These are phyloP conservation scores for Beauveria medogensis DNA, from an alignment of 2,329 filamentous ascomycete genomes.

Conservation along the genomic window DNA sequence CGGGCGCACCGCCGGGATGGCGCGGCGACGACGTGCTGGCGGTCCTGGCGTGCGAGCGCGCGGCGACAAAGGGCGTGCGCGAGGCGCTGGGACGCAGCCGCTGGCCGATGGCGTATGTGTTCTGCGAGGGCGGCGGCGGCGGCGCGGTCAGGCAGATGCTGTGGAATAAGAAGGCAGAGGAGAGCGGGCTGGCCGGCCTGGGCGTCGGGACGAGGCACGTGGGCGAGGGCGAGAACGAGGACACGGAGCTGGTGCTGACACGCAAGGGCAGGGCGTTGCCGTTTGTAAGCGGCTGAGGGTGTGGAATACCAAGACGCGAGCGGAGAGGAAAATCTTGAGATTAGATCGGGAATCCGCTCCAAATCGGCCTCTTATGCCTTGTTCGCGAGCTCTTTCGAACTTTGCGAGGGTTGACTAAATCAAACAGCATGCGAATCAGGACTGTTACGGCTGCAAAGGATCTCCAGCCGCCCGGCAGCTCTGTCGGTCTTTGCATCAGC, in stretches of 20 bases:
- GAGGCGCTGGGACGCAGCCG: slow-evolving; percentile 59
- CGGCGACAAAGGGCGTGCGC: slow-evolving; percentile 71
- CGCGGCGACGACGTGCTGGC: slow-evolving; percentile 52
- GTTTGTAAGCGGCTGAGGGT: background rate
- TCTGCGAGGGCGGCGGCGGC: slow-evolving; percentile 49
- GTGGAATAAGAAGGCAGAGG: slow-evolving; percentile 60
- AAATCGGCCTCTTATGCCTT: too few relatives aligned
- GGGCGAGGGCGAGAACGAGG: slow-evolving; percentile 14
- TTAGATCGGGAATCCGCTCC: too few relatives aligned
- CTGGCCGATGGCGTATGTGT: slow-evolving; percentile 65
- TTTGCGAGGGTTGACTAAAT: too few relatives aligned
- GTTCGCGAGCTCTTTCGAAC: too few relatives aligned
- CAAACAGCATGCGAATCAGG: background rate
- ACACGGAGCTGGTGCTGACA: slow-evolving; percentile 40
- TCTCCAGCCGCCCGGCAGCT: background rate
- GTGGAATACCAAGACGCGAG: background rate
- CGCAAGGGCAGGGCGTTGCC: slow-evolving; percentile 38
- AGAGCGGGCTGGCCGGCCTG: slow-evolving; percentile 53
- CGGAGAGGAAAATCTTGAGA: too few relatives aligned
- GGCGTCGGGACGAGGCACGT: slow-evolving; percentile 40
- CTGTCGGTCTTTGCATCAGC: background rate
- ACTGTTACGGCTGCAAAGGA: background rate
- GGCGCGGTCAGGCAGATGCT: slow-evolving; percentile 59
- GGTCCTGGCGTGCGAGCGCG: slow-evolving; percentile 58
- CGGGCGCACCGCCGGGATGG: slow-evolving; percentile 67